Evolutionary conservation across 306 rosid genomes (phyloP).

Genomic region (Parietaria judaica): DNA sequence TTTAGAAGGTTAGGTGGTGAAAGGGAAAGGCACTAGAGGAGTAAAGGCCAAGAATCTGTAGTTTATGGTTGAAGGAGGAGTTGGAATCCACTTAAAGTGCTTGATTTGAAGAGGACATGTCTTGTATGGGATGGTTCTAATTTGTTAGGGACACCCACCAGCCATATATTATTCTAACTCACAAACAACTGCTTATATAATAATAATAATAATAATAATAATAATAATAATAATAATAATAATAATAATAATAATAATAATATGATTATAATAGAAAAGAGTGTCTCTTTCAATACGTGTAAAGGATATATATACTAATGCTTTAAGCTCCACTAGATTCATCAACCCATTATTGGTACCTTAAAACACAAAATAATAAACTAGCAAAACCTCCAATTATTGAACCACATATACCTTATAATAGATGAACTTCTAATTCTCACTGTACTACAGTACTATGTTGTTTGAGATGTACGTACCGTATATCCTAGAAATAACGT

Average conservation of each 20-base stretch:
- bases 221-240: not conserved
- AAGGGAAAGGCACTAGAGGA: slow-evolving; percentile 77
- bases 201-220: not conserved
- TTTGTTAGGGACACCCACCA: slow-evolving; percentile 45
- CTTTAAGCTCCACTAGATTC: slow-evolving; percentile 34
- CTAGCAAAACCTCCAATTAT: slow-evolving; percentile 38
- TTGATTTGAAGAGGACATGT: slow-evolving; percentile 46
- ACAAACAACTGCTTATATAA: slow-evolving; percentile 12
- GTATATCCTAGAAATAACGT: no score
- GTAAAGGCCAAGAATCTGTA: slow-evolving; percentile 17
- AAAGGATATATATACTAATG: slow-evolving; percentile 27
- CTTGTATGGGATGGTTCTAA: slow-evolving; percentile 5
- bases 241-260: slow-evolving; percentile 1
- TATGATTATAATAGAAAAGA: not conserved
- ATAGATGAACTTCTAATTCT: slow-evolving; percentile 6
- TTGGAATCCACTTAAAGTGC: slow-evolving; percentile 93
- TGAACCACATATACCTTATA: slow-evolving; percentile 15
- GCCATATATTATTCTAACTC: slow-evolving; percentile 13
- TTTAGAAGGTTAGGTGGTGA: slow-evolving; percentile 70
- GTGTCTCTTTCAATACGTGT: slow-evolving; percentile 42
- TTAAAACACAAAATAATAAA: slow-evolving; percentile 22
- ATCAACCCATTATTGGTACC: slow-evolving; percentile 36
- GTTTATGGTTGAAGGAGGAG: slow-evolving; percentile 68
- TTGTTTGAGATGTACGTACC: no score
- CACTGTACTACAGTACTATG: slow-evolving; percentile 12